Evolutionary conservation across 2,329 filamentous ascomycete species (phyloP).

Genomic region (Beauveria pseudobassiana): DNA sequence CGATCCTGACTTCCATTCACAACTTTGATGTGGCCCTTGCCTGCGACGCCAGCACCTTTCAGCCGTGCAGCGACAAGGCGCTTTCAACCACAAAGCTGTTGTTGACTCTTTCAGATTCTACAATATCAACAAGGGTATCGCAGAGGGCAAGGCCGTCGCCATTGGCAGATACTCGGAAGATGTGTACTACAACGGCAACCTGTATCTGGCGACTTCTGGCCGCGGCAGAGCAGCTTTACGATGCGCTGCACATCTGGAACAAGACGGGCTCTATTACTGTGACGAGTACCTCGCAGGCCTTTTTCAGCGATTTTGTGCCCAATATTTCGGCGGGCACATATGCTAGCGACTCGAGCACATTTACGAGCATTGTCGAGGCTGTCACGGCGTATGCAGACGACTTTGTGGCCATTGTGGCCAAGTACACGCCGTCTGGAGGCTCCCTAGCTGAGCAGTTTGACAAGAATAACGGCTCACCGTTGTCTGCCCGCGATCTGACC

Average conservation of each 20-base stretch:
- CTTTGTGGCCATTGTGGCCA: constrained; percentile 54
- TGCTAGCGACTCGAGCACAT: constrained; percentile 36
- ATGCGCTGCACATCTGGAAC: constrained; percentile 66
- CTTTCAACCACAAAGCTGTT: constrained; percentile 68
- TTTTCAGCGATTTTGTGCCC: constrained; percentile 62
- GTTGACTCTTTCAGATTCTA: constrained; percentile 73
- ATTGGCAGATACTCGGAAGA: constrained; percentile 67
- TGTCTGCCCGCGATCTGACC: constrained; percentile 60
- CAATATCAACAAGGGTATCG: constrained; percentile 57
- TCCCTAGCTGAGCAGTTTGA: constrained; percentile 61
- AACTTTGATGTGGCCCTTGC: constrained; percentile 59
- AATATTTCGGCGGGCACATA: constrained; percentile 57
- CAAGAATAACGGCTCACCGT: constrained; percentile 41
- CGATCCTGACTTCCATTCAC: constrained; percentile 58
- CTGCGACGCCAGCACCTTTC: constrained; percentile 66
- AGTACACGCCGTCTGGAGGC: constrained; percentile 56
- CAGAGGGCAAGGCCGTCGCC: constrained; percentile 50
- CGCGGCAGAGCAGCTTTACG: constrained; percentile 73
- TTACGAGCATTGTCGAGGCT: constrained; percentile 48
- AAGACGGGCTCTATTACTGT: constrained; percentile 55
- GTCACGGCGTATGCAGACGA: constrained; percentile 51
- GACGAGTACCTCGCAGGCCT: constrained; percentile 55
- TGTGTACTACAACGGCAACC: constrained; percentile 68
- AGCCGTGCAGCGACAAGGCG: constrained; percentile 63
- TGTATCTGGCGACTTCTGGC: constrained; percentile 66